phyloP scores from a whole-genome alignment of 352 stramenopile species.

The Phytophthora vignae region DNA sequence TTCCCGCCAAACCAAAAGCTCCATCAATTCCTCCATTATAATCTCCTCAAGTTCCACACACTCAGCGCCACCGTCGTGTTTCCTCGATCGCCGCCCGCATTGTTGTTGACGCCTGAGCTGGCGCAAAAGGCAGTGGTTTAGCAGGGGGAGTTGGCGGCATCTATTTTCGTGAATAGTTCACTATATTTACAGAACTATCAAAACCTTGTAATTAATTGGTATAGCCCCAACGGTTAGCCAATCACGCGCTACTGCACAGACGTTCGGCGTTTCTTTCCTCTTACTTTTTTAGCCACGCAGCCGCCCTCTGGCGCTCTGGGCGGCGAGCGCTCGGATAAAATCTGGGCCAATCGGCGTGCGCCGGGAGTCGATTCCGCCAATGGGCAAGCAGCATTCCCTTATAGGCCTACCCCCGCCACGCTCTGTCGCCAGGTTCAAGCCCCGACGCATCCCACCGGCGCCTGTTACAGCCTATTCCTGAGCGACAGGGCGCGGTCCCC shows the following conservation, averaged over 20 bases:
- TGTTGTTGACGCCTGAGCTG: too few species aligned
- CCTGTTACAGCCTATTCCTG: slow-evolving; percentile 11
- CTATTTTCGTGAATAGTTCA: neutral
- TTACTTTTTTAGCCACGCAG: slow-evolving; percentile 4
- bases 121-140: neutral
- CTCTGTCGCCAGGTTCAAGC: neutral
- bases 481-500: neutral
- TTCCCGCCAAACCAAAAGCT: too few species aligned
- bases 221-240: neutral
- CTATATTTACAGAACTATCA: neutral
- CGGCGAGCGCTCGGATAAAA: neutral
- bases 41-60: too few species aligned
- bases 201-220: neutral
- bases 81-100: too few species aligned
- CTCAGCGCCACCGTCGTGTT: too few species aligned
- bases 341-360: neutral
- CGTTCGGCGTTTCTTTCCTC: slow-evolving; percentile 5
- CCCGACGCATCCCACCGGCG: slow-evolving; percentile 8
- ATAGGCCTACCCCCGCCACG: neutral
- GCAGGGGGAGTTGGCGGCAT: neutral
- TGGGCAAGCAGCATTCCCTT: neutral
- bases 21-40: neutral
- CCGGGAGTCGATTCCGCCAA: neutral
- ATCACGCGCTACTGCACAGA: neutral
- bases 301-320: neutral